Evolutionary conservation across 495 filamentous ascomycete species (phyloP), one percentile per base, ranked within the genome.

Genomic region (Aspergillus campestris): DNA sequence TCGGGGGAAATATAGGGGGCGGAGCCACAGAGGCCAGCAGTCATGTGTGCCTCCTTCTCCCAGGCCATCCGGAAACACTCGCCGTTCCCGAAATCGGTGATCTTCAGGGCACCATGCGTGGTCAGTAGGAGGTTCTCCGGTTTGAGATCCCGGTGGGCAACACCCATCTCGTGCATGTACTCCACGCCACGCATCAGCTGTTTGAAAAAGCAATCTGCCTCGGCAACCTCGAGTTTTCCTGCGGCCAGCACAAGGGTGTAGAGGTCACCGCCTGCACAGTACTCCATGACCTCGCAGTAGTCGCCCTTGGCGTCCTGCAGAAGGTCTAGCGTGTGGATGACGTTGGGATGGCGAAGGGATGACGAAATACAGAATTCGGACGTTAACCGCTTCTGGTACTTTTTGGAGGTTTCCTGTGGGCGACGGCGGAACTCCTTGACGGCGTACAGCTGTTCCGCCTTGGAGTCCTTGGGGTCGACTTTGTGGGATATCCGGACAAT

Each of bases 11-110:
- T 99, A 58, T 99, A 99, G 5, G 92, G 92, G 18, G 90, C 92
- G 0, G 88, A 94, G 15, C 92, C 92, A 65, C 92, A 99, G 3
- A 97, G 80, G 18, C 94, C 94, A 14, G 86, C 88, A 3, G 94
- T 94, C 94, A 97, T 95, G 63, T 97, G 92, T 12, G 94, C 82
- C 65, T 96, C 89, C 41, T 87, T 87, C 65, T 99, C 92, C 92
- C 92, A 99, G 3, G 92, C 94, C 92, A 97, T 97, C 34, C 94
- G 85, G 77, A 99, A 99, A 65, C 92, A 99, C 59, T 99, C 92
- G 53, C 94, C 92, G 56, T 99, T 99, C 46, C 92, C 92, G 56
- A 99, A 99, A 61, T 99, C 92, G 29, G 94, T 97, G 52, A 99
- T 97, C 61, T 99, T 99, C 51, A 99, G 75, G n/a, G 83, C 83